phyloP scores from a whole-genome alignment of 257 asterid genomes.

The Perilla frutescens region DNA sequence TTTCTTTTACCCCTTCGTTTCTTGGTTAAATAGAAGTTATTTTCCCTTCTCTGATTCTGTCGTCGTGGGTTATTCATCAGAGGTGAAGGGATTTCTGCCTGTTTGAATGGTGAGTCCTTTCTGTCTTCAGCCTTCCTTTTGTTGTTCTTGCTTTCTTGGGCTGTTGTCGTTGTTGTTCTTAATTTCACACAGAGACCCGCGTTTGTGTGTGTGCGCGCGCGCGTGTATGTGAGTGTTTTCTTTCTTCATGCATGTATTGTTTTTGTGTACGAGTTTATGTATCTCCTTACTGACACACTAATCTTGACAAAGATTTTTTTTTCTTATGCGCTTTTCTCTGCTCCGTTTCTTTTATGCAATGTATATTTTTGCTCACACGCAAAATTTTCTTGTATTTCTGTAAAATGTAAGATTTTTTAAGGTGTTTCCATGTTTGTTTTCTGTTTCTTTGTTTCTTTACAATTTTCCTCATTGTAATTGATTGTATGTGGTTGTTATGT shows the following conservation, averaged over 20 bases:
- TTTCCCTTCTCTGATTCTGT: background rate
- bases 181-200: background rate
- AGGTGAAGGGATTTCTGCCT: background rate
- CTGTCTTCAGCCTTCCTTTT: background rate
- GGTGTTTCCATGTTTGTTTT: background rate
- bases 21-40: background rate
- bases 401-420: background rate
- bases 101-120: constrained; percentile 7
- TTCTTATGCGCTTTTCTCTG: background rate
- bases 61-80: background rate
- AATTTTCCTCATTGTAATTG: background rate
- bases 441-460: background rate
- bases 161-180: background rate
- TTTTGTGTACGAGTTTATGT: background rate
- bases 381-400: background rate
- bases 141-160: background rate
- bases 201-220: constrained; percentile 8
- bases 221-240: constrained; percentile 10
- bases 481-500: background rate
- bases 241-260: constrained; percentile 18
- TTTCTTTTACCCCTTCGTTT: background rate
- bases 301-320: background rate
- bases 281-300: background rate
- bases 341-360: background rate
- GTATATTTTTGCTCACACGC: background rate